A percentile compares a stretch with the other conserved stretches of the same genome.
phyloP scores from a whole-genome alignment of 768 basidiomycete genomes.

The Kwoniella shandongensis region DNA sequence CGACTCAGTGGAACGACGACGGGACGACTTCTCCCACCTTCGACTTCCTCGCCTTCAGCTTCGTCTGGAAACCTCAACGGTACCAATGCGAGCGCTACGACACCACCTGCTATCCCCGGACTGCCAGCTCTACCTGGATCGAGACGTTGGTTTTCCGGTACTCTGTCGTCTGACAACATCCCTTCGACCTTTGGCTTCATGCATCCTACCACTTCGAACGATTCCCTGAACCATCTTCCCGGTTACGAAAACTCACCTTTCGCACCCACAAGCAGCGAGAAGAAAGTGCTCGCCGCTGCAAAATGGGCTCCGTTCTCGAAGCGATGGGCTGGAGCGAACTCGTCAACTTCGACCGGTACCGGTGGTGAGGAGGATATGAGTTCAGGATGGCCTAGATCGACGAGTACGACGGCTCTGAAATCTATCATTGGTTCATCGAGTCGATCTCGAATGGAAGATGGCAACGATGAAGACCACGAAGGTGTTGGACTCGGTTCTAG shows the following conservation, averaged over 20 bases:
- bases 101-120: conserved; percentile 18
- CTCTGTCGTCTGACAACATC: conserved; percentile 35
- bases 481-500: conserved; percentile 2
- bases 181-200: conserved; percentile 26
- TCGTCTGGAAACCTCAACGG: too few relatives aligned
- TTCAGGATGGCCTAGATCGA: conserved; percentile 13
- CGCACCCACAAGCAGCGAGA: conserved; percentile 48
- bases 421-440: not conserved
- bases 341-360: not conserved
- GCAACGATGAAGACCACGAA: not conserved
- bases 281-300: conserved; percentile 39
- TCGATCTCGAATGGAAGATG: not conserved
- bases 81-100: conserved; percentile 3
- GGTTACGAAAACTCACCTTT: conserved; percentile 41
- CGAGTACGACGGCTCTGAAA: not conserved
- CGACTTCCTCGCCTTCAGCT: conserved; percentile 1
- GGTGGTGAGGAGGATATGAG: conserved; percentile 4
- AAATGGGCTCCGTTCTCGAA: conserved; percentile 48
- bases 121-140: conserved; percentile 33
- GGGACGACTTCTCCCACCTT: conserved; percentile 2
- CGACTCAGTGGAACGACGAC: conserved; percentile 10
- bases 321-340: conserved; percentile 3
- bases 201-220: conserved; percentile 39
- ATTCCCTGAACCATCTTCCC: conserved; percentile 35
- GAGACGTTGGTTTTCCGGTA: conserved; percentile 47